Conservation (phyloP, 78 protist species). For the Dictyostelium capitatum region DNA sequence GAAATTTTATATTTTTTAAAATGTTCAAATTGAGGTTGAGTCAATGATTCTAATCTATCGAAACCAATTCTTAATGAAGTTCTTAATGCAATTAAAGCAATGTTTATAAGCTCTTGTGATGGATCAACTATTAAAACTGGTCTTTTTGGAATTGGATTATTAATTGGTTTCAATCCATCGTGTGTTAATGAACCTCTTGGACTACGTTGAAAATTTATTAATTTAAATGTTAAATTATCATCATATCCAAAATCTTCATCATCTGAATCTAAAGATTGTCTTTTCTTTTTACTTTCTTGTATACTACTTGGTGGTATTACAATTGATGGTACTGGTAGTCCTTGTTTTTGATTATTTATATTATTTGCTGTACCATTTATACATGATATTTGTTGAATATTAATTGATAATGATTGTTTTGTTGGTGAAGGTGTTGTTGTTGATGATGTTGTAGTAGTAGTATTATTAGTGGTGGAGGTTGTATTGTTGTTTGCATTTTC, state of each 20-base stretch:
- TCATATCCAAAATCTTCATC: constrained; percentile 71
- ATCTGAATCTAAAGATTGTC: constrained; percentile 40
- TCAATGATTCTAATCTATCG: not conserved
- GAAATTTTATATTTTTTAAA: constrained; percentile 62
- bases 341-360: not conserved
- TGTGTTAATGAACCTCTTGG: not conserved
- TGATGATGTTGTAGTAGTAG: not conserved
- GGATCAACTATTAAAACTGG: constrained; percentile 49
- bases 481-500: not conserved
- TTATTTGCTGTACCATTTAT: not conserved
- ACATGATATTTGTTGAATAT: not conserved
- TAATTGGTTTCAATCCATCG: constrained; percentile 53
- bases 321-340: constrained; percentile 21
- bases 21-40: constrained; percentile 58
- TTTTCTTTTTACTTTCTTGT: constrained; percentile 23
- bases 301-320: constrained; percentile 26
- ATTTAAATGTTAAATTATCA: constrained; percentile 11
- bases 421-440: no score
- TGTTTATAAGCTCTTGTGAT: constrained; percentile 37
- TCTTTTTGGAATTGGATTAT: constrained; percentile 72
- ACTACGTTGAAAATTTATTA: not conserved
- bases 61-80: constrained; percentile 18
- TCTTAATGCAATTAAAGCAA: constrained; percentile 58
- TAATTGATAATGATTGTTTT: no score
- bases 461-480: not conserved